These are phyloP conservation scores for Botrytis cinerea DNA, from an alignment of 2,329 filamentous ascomycete genomes.

Conservation along the genomic window DNA sequence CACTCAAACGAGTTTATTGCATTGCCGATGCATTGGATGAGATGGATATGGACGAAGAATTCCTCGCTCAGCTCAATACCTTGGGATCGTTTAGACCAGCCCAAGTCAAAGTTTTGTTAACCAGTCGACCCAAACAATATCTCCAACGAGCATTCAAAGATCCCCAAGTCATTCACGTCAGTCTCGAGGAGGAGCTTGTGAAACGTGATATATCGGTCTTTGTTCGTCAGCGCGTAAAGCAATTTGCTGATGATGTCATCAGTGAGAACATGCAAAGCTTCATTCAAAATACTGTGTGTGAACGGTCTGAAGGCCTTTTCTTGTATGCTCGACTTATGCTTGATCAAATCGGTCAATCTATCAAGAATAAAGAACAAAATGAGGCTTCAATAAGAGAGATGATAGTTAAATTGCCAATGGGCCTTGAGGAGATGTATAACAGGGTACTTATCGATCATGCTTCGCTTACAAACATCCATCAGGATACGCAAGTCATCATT, in stretches of 20 bases:
- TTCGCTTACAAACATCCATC: conserved; percentile 1
- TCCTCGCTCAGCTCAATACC: conserved; percentile 42
- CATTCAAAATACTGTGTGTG: conserved; percentile 12
- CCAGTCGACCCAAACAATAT: conserved; percentile 45
- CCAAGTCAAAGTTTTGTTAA: conserved; percentile 47
- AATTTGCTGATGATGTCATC: background rate
- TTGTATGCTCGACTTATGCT: conserved; percentile 24
- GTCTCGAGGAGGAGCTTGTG: conserved; percentile 44
- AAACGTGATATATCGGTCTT: conserved; percentile 41
- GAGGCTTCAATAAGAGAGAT: background rate
- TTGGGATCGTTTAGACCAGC: conserved; percentile 42
- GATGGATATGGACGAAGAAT: conserved; percentile 46
- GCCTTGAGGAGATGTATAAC: conserved; percentile 38
- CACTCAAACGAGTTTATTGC: conserved; percentile 43
- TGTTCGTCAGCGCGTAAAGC: conserved; percentile 3
- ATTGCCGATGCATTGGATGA: conserved; percentile 55
- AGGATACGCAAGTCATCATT: conserved; percentile 31
- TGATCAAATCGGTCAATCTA: conserved; percentile 6
- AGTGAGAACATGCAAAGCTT: background rate
- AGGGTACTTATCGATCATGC: conserved; percentile 31
- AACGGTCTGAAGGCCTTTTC: conserved; percentile 16
- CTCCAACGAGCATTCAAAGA: conserved; percentile 42
- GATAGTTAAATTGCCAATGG: conserved; percentile 27
- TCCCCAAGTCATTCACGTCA: conserved; percentile 40
- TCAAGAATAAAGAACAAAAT: background rate